Conservation (phyloP, 2,329 filamentous ascomycete species). For the Verticillium dahliae region DNA sequence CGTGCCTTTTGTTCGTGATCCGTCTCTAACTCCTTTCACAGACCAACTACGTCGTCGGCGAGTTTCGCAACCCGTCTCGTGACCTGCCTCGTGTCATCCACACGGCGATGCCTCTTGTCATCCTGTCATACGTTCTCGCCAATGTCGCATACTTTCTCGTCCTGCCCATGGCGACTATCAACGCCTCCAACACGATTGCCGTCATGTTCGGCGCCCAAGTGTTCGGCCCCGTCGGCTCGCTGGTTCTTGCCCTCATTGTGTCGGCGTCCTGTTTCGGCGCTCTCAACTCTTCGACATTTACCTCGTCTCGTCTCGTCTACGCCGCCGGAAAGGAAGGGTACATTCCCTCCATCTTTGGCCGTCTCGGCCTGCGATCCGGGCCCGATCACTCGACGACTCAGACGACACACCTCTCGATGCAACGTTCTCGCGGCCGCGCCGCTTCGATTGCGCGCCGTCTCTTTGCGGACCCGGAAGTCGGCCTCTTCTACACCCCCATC, state of each 20-base stretch:
- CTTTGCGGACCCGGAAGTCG: constrained; percentile 69
- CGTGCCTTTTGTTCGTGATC: neutral
- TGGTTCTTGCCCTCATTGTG: constrained; percentile 83
- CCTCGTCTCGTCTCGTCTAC: constrained; percentile 85
- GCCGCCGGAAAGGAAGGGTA: constrained; percentile 94
- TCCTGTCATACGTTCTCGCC: constrained; percentile 80
- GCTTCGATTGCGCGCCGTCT: constrained; percentile 52
- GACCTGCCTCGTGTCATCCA: constrained; percentile 94
- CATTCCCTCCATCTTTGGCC: constrained; percentile 75
- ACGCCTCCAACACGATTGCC: constrained; percentile 88
- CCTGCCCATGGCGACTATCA: constrained; percentile 71
- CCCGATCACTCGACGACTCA: constrained; percentile 32
- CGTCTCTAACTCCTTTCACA: constrained; percentile 23
- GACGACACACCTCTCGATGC: constrained; percentile 38
- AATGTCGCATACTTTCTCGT: constrained; percentile 95
- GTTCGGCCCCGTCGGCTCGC: constrained; percentile 75
- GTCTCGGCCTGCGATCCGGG: constrained; percentile 62
- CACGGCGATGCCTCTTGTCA: constrained; percentile 91
- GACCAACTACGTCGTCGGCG: constrained; percentile 97
- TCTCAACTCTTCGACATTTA: constrained; percentile 91
- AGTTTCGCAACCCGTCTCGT: constrained; percentile 85
- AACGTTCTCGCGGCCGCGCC: constrained; percentile 48
- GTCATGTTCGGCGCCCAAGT: constrained; percentile 89
- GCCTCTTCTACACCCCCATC: constrained; percentile 89
- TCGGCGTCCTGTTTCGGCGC: constrained; percentile 90